Evolutionary conservation across 331 rosid species (phyloP), one percentile per base, ranked within the genome.

Genomic region (Quercus phellos): DNA sequence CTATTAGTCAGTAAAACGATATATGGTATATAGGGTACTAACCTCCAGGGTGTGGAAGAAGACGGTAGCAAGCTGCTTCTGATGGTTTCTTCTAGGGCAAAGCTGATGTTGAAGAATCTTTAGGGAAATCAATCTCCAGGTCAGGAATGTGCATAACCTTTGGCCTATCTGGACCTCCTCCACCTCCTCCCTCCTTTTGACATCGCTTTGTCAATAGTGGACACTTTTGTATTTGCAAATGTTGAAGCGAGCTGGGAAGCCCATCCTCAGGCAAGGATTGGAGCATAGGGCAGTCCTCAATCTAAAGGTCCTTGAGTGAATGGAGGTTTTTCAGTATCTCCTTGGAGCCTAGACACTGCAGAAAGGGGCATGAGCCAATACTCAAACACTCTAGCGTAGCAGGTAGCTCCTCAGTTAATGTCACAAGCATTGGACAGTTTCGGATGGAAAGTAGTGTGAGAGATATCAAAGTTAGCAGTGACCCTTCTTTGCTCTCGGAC

Each of bases 231-330:
- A 75, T 75, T 43, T 27, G 32, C 17, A 75, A 71, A 56, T 80
- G 80, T 22, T 46, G 72, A n/a, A 75, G 76, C 22, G 80, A 68
- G 10, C 16, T 53, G 42, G 84, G 72, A 30, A 75, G 58, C 24
- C 84, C 80, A 17, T 70, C 73, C 66, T 51, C 80, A 8, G 77
- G 84, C 72, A 80, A 75, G 58, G 80, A 59, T 38, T 58, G 56
- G 27, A 75, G 56, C 73, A 14, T 29, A 8, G 56, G 80, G 43
- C 77, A 80, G 68, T 75, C 80, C 50, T 80, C 77, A 34, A 80
- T 35, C 66, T 75, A 69, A 18, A 75, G 77, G 78, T 80, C 80
- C 1, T 4, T 22, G 24, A 80, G 77, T 32, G 73, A 74, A 50
- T 19, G n/a, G 27, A 75, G 84, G 26, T 24, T 80, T 46, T 35